phyloP scores from a whole-genome alignment of 148 eudicot genomes.

The Amaranthus cruentus region DNA sequence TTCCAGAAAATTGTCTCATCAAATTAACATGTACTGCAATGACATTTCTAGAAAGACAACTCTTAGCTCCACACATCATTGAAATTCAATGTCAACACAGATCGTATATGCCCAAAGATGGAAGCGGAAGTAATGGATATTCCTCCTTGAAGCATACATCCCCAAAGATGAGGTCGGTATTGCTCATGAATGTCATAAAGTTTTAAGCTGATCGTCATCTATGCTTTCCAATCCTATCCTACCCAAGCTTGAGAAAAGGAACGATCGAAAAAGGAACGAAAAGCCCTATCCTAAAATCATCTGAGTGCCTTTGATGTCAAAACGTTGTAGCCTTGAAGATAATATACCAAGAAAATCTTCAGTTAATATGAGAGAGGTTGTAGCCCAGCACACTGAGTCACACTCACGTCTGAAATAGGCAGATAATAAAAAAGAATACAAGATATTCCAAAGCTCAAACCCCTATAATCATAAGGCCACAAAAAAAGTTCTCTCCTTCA shows the following conservation, averaged over 20 bases:
- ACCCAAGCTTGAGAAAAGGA: background rate
- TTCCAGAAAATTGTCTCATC: background rate
- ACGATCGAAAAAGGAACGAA: background rate
- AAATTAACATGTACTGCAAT: too few species aligned
- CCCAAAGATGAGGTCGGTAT: background rate
- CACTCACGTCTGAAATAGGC: background rate
- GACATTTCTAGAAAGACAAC: background rate
- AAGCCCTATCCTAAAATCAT: background rate
- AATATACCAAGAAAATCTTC: background rate
- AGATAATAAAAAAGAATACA: background rate
- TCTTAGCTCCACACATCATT: conserved; percentile 3
- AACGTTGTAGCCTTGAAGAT: background rate
- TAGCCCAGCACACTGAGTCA: background rate
- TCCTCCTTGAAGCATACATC: background rate
- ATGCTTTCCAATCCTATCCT: too few species aligned
- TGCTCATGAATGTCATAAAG: too few species aligned
- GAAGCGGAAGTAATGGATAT: background rate
- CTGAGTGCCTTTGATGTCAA: background rate
- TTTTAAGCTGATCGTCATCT: too few species aligned
- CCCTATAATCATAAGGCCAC: background rate
- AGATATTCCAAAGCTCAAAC: background rate
- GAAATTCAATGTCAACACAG: background rate
- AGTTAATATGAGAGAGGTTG: too few species aligned
- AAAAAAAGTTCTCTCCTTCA: background rate
- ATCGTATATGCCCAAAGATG: background rate